Evolutionary conservation across 176 grass and related monocot species (phyloP).

Genomic region (Canna indica): DNA sequence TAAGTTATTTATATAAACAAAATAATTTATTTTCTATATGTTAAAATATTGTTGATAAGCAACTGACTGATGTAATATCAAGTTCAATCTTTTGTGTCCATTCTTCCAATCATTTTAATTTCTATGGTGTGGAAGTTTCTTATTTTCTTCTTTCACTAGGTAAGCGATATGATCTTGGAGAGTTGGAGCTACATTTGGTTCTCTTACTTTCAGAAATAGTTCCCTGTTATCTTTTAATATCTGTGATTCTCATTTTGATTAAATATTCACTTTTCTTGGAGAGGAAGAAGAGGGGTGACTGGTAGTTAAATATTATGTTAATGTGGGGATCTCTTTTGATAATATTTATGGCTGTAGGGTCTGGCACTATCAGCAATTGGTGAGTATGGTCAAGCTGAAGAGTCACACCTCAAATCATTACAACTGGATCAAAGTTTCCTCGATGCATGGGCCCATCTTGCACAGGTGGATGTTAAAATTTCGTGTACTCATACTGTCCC

Average conservation of each 20-base stretch:
- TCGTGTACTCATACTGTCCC: neutral
- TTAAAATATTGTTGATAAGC: neutral
- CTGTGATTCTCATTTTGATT: neutral
- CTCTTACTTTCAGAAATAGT: neutral
- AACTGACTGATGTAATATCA: too few relatives aligned
- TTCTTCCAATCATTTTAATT: neutral
- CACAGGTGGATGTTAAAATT: slow-evolving; percentile 50
- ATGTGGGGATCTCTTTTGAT: neutral
- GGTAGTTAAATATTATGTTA: neutral
- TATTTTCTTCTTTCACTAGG: neutral
- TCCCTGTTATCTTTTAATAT: neutral
- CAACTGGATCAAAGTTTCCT: slow-evolving; percentile 81
- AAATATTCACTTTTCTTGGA: neutral
- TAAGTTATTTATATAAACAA: neutral
- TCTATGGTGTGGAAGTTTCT: neutral
- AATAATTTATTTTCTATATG: neutral
- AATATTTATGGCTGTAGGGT: slow-evolving; percentile 41
- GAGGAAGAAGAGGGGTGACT: neutral
- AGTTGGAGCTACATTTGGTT: neutral
- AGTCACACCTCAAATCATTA: slow-evolving; percentile 69
- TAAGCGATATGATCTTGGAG: neutral
- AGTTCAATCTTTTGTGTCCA: too few relatives aligned
- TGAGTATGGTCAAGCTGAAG: slow-evolving; percentile 75
- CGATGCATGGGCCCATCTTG: slow-evolving; percentile 90
- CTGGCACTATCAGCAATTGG: slow-evolving; percentile 79